Evolutionary conservation across 1,284 basidiomycete species (phyloP), one percentile per base, ranked within the genome.

Genomic region (Cryptococcus sp.): DNA sequence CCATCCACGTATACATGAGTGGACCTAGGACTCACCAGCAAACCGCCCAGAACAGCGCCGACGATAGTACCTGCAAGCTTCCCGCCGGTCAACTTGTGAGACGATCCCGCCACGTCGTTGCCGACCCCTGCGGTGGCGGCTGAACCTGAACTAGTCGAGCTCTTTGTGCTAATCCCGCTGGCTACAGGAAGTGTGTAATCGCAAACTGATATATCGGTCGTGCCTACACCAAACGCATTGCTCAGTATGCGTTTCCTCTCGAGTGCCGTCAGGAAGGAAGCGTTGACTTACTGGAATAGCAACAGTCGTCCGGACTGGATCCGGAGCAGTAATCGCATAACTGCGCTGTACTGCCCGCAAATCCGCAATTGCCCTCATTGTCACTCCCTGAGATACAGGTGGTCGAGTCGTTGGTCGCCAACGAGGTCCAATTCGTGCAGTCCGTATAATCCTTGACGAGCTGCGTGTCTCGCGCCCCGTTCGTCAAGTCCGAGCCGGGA

Each of bases 331-430:
- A 78, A 10, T 57, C 63, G 58, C 81, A 82, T 16, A 81, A 64
- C 59, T 80, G 75, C 19, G 61, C 61, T 13, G 70, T 75, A 7
- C 70, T 73, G 10, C 63, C 68, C 2, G 77, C 80, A 54, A 69
- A 82, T 11, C 81, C 81, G 60, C 81, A 82, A 68, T 79, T 80
- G 20, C 65, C 68, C 61, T 82, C 81, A 42, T 55, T 59, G 30
- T 55, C 53, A 10, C 47, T 46, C 10, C 81, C 81, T 7, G 57
- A 35, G 22, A 81, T 72, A 62, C 81, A 82, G 13, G 73, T 72
- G 3, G 60, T 54, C 30, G 70, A 63, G 54, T 79, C 69, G 56
- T 76, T 74, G 7, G 79, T 78, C 30, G 76, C 68, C 10, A 79
- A 63, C 8, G 77, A 71, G 16, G 73, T 73, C 76, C 77, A 79